Evolutionary conservation across 371 early-diverging fungal species (phyloP).

Genomic region (Choanephora cucurbitarum): DNA sequence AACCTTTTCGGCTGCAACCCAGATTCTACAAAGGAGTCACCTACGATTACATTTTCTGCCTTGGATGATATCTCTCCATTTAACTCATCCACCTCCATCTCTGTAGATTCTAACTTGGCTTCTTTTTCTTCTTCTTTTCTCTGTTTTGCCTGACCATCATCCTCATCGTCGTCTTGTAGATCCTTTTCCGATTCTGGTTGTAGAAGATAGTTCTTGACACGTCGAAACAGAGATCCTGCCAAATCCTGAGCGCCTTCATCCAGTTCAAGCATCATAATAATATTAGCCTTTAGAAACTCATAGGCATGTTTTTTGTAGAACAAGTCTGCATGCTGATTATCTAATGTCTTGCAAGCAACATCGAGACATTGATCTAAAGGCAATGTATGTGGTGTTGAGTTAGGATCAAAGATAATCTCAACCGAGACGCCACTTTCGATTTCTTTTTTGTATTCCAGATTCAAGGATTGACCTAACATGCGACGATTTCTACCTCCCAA

Average conservation of each 20-base stretch:
- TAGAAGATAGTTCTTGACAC: conserved; percentile 37
- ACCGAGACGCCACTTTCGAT: conserved; percentile 66
- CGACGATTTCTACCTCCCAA: conserved; percentile 91
- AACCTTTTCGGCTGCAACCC: conserved; percentile 45
- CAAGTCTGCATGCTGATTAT: conserved; percentile 49
- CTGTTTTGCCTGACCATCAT: neutral
- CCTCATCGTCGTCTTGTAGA: too few species aligned
- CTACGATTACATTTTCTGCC: conserved; percentile 37
- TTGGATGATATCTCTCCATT: conserved; percentile 2
- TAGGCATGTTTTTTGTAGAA: conserved; percentile 71
- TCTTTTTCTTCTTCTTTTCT: neutral
- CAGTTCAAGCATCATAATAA: conserved; percentile 71
- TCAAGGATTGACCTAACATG: conserved; percentile 70
- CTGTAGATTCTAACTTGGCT: conserved; percentile 2
- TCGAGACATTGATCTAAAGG: conserved; percentile 58
- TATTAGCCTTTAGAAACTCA: conserved; percentile 68
- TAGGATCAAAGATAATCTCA: conserved; percentile 62
- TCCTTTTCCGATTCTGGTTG: neutral
- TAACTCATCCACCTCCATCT: conserved; percentile 11
- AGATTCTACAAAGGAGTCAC: conserved; percentile 28
- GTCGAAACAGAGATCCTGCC: conserved; percentile 49
- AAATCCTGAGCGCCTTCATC: conserved; percentile 60
- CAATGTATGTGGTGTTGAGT: conserved; percentile 51
- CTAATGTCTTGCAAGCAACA: conserved; percentile 62
- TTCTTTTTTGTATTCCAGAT: conserved; percentile 48